Conservation (phyloP, 2,329 filamentous ascomycete species). For the Nemania serpens region DNA sequence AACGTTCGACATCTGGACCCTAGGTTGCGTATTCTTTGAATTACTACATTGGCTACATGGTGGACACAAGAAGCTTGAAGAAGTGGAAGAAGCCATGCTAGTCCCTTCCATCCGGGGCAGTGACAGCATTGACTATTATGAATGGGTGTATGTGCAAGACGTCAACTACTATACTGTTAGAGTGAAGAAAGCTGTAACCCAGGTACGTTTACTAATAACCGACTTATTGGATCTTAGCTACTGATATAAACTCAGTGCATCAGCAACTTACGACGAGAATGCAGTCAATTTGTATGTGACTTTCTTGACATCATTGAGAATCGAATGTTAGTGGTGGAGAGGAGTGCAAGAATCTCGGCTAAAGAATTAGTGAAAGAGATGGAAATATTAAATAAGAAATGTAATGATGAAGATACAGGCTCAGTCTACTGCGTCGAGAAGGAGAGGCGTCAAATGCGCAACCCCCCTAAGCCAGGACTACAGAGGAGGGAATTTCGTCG, state of each 20-base stretch:
- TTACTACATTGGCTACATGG: conserved; percentile 1
- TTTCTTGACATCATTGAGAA: conserved; percentile 16
- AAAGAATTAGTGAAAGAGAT: neutral
- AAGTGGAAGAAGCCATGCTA: neutral
- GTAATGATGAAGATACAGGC: neutral
- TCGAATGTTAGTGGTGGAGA: conserved; percentile 9
- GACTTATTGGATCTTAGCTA: neutral
- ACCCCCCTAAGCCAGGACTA: neutral
- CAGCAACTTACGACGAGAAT: neutral
- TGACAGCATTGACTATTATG: neutral
- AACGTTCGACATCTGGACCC: conserved; percentile 17
- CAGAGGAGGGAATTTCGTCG: neutral
- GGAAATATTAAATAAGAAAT: neutral
- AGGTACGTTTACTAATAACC: neutral
- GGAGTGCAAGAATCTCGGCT: conserved; percentile 1
- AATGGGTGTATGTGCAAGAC: conserved; percentile 9
- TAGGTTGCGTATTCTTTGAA: conserved; percentile 8
- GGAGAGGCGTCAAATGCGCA: neutral
- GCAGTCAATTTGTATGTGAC: conserved; percentile 10
- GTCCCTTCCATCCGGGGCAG: neutral
- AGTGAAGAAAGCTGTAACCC: neutral
- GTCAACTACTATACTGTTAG: neutral
- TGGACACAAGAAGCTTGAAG: neutral
- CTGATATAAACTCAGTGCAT: neutral
- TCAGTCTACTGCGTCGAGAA: neutral